Evolutionary conservation across 441 rosid genomes (phyloP).

Genomic region (Jatropha podagrica): DNA sequence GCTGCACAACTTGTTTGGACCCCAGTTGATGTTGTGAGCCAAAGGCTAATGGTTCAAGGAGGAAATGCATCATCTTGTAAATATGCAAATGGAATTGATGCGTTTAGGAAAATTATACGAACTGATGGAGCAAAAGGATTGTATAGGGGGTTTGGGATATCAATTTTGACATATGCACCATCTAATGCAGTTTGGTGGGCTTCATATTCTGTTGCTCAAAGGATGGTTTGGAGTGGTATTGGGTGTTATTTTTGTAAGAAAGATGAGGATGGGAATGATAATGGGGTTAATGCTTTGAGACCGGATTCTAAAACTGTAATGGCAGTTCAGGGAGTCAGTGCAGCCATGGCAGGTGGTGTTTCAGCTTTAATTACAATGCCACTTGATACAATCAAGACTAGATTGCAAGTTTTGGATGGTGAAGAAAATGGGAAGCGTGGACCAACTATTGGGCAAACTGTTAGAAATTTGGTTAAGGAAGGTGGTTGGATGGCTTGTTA

Average conservation of each 20-base stretch:
- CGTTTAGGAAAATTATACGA: constrained; percentile 61
- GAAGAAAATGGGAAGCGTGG: constrained; percentile 69
- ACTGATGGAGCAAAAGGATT: constrained; percentile 70
- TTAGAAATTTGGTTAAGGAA: constrained; percentile 70
- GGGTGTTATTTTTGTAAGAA: constrained; percentile 38
- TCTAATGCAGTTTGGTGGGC: constrained; percentile 94
- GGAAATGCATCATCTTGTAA: constrained; percentile 39
- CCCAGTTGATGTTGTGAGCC: constrained; percentile 84
- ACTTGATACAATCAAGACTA: constrained; percentile 82
- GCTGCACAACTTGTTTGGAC: constrained; percentile 91
- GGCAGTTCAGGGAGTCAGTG: constrained; percentile 80
- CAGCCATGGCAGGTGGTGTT: constrained; percentile 83
- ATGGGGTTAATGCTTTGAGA: constrained; percentile 27
- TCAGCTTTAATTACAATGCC: constrained; percentile 88
- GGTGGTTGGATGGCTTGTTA: constrained; percentile 90
- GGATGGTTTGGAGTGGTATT: constrained; percentile 57
- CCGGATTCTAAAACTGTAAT: constrained; percentile 66
- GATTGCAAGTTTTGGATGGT: constrained; percentile 71
- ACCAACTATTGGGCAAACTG: constrained; percentile 63
- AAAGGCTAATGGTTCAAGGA: constrained; percentile 88
- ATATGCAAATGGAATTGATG: constrained; percentile 71
- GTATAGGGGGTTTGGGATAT: constrained; percentile 87
- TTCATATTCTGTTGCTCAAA: constrained; percentile 64
- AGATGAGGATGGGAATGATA: constrained; percentile 22
- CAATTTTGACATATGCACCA: constrained; percentile 84